These are phyloP conservation scores for Aschersonia sp. DNA, from an alignment of 2,329 filamentous ascomycete genomes.

Conservation along the genomic window DNA sequence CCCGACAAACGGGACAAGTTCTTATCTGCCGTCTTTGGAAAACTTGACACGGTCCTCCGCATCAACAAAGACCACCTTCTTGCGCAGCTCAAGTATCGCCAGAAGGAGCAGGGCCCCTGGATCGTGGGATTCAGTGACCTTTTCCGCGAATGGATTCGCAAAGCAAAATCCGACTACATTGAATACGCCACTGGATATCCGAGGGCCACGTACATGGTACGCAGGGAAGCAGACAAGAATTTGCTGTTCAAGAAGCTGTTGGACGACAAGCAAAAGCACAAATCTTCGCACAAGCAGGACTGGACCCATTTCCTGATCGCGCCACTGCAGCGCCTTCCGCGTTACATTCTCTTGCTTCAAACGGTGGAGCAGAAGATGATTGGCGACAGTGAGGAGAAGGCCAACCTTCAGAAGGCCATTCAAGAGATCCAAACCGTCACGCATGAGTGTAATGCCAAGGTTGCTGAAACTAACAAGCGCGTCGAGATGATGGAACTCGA, in stretches of 20 bases:
- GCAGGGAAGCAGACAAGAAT: constrained; percentile 73
- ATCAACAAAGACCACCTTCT: constrained; percentile 89
- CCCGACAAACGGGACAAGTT: constrained; percentile 69
- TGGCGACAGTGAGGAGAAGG: constrained; percentile 78
- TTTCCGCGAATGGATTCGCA: constrained; percentile 95
- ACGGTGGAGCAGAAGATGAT: constrained; percentile 76
- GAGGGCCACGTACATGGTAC: constrained; percentile 66
- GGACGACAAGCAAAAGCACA: constrained; percentile 64
- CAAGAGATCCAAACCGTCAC: constrained; percentile 86
- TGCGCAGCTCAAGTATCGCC: constrained; percentile 88
- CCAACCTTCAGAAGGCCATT: constrained; percentile 69
- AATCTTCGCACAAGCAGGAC: constrained; percentile 65
- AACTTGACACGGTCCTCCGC: constrained; percentile 72
- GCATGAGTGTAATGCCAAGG: constrained; percentile 78
- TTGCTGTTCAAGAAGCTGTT: constrained; percentile 76
- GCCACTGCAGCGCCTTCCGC: constrained; percentile 82
- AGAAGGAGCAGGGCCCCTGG: constrained; percentile 93
- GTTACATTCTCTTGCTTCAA: constrained; percentile 70
- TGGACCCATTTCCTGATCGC: constrained; percentile 93
- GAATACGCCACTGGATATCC: constrained; percentile 86
- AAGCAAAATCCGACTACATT: constrained; percentile 76
- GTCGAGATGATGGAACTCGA: constrained; percentile 77
- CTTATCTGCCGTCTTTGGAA: constrained; percentile 75
- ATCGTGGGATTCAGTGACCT: constrained; percentile 90
- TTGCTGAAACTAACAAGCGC: constrained; percentile 84